Percentiles rank a stretch among this genome's conserved stretches.
Conservation (phyloP, 495 filamentous ascomycete genomes). For the Penicillium steckii region DNA sequence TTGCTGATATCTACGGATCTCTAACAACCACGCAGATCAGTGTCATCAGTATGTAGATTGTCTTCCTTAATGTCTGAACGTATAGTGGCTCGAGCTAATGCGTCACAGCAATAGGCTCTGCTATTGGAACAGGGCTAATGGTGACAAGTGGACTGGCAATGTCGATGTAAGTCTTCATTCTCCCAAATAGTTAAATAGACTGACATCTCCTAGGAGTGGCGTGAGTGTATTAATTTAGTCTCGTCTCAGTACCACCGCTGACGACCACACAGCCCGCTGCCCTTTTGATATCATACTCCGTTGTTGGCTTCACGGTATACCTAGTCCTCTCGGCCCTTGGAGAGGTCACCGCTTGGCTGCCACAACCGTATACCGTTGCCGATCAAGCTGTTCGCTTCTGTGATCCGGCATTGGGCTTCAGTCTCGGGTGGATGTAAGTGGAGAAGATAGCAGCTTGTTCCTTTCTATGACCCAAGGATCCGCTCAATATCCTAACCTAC, state of each 20-base stretch:
- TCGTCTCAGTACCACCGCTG: background rate
- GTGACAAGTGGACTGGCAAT: constrained; percentile 63
- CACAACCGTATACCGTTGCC: constrained; percentile 54
- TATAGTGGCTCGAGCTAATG: constrained; percentile 5
- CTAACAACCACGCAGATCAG: constrained; percentile 67
- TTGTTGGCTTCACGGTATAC: constrained; percentile 60
- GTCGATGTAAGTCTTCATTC: constrained; percentile 52
- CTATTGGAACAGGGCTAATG: constrained; percentile 72
- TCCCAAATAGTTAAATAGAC: background rate
- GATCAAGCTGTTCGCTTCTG: constrained; percentile 61
- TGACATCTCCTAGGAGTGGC: constrained; percentile 27
- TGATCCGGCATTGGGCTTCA: constrained; percentile 63
- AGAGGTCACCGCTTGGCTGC: constrained; percentile 63
- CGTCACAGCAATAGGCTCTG: constrained; percentile 68
- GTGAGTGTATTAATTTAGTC: constrained; percentile 21
- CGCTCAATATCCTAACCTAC: background rate
- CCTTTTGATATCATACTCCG: constrained; percentile 64
- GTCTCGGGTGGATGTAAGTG: constrained; percentile 53
- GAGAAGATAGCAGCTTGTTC: background rate
- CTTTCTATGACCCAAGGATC: background rate
- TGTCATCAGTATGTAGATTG: constrained; percentile 55
- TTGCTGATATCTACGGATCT: constrained; percentile 51
- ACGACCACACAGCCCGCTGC: constrained; percentile 38
- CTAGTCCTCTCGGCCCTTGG: constrained; percentile 61
- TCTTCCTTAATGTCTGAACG: background rate